These are phyloP conservation scores for Hortaea sp. DNA, from an alignment of 2,329 filamentous ascomycete species.

Conservation along the genomic window DNA sequence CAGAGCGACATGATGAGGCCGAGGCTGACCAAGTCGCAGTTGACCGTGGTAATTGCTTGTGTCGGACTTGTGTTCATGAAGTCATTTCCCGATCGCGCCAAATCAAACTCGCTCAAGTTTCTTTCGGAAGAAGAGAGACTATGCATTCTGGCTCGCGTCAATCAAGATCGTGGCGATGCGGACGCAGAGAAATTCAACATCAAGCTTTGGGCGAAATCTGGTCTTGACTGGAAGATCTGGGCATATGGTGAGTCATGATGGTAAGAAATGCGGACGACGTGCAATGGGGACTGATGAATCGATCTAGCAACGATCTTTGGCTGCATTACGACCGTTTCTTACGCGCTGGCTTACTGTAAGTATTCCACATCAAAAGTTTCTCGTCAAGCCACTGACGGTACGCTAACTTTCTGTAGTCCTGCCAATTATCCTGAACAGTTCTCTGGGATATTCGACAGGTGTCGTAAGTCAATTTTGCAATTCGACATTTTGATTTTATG, in stretches of 20 bases:
- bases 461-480: no score
- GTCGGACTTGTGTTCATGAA: not conserved
- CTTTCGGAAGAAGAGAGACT: conserved; percentile 33
- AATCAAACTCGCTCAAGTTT: conserved; percentile 19
- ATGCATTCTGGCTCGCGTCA: conserved; percentile 39
- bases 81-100: not conserved
- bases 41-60: not conserved
- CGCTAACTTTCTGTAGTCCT: not conserved
- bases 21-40: not conserved
- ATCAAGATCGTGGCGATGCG: conserved; percentile 42
- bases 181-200: conserved; percentile 38
- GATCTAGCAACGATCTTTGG: conserved; percentile 43
- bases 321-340: conserved; percentile 60
- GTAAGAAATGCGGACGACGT: no score
- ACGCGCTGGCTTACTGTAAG: conserved; percentile 58
- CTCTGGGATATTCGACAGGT: conserved; percentile 21
- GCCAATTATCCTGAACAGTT: conserved; percentile 11
- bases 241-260: conserved; percentile 19
- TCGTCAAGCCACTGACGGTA: not conserved
- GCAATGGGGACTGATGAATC: no score
- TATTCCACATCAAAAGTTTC: not conserved
- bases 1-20: no score
- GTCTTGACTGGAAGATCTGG: conserved; percentile 44
- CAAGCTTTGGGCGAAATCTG: conserved; percentile 38
- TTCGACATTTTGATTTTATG: no score